Conservation (phyloP, 768 basidiomycete species). For the Boletus rufocinnamomeus region DNA sequence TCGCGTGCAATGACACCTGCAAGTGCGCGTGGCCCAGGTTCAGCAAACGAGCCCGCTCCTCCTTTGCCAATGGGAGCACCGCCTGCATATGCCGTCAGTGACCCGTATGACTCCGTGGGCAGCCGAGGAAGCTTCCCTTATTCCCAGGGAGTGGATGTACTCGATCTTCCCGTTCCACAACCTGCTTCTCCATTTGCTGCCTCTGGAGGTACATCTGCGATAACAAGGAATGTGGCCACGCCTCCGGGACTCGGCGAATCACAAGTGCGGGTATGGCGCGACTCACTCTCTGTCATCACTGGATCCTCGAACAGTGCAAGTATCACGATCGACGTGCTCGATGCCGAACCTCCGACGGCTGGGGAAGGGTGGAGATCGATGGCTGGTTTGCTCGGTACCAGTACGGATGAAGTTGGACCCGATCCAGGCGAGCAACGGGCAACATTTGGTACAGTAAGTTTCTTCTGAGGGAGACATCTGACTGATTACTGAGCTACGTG, state of each 20-base stretch:
- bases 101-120: slow-evolving; percentile 33
- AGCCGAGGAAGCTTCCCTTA: slow-evolving; percentile 28
- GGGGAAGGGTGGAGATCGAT: slow-evolving; percentile 62
- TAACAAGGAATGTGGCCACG: slow-evolving; percentile 14
- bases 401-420: slow-evolving; percentile 17
- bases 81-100: slow-evolving; percentile 33
- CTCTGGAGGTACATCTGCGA: slow-evolving; percentile 36
- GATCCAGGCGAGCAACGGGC: slow-evolving; percentile 43
- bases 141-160: slow-evolving; percentile 43
- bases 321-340: slow-evolving; percentile 59
- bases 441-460: slow-evolving; percentile 66
- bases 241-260: slow-evolving; percentile 43
- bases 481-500: slow-evolving; percentile 19
- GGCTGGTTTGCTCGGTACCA: slow-evolving; percentile 30
- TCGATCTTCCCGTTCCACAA: slow-evolving; percentile 60
- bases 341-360: slow-evolving; percentile 68
- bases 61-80: slow-evolving; percentile 30
- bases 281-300: slow-evolving; percentile 36
- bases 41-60: slow-evolving; percentile 10
- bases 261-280: slow-evolving; percentile 36
- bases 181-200: slow-evolving; percentile 54
- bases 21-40: slow-evolving; percentile 24
- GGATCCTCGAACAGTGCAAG: slow-evolving; percentile 34
- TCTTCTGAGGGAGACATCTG: slow-evolving; percentile 3
- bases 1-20: slow-evolving; percentile 51